Conservation (phyloP, 805 yeast genomes). For the Cyberlindnera nakhonratchasimensis region DNA sequence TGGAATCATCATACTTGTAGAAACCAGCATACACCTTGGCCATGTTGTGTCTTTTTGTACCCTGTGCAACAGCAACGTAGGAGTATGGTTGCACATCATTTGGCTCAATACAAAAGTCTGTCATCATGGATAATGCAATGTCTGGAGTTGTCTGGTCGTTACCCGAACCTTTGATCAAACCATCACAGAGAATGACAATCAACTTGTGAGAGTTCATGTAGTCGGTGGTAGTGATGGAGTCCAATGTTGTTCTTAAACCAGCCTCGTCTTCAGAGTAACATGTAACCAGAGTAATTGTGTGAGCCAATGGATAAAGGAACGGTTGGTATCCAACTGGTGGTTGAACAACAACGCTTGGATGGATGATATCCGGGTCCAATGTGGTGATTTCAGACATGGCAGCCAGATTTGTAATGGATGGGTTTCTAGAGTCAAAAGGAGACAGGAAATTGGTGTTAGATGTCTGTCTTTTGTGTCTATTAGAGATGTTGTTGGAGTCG, state of each 20-base stretch:
- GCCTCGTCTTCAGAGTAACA: conserved; percentile 92
- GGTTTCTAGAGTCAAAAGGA: conserved; percentile 26
- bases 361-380: conserved; percentile 56
- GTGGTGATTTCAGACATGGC: conserved; percentile 36
- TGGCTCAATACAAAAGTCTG: conserved; percentile 62
- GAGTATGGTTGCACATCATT: conserved; percentile 81
- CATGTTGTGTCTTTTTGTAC: conserved; percentile 94
- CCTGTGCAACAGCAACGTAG: conserved; percentile 94
- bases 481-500: conserved; percentile 10
- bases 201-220: conserved; percentile 94
- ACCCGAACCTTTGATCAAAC: conserved; percentile 91
- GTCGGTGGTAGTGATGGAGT: conserved; percentile 91
- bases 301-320: conserved; percentile 73
- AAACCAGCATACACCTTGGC: conserved; percentile 95
- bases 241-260: conserved; percentile 83
- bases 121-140: conserved; percentile 82
- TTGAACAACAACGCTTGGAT: conserved; percentile 82
- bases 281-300: conserved; percentile 74
- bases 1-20: conserved; percentile 75
- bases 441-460: conserved; percentile 13
- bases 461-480: conserved; percentile 10
- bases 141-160: conserved; percentile 88
- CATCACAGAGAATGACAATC: conserved; percentile 85
- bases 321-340: conserved; percentile 91
- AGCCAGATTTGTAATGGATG: conserved; percentile 25